Evolutionary conservation across 1,139 yeast genomes (phyloP), one percentile per base, ranked within the genome.

Genomic region (Lodderomyces metapsilosis): DNA sequence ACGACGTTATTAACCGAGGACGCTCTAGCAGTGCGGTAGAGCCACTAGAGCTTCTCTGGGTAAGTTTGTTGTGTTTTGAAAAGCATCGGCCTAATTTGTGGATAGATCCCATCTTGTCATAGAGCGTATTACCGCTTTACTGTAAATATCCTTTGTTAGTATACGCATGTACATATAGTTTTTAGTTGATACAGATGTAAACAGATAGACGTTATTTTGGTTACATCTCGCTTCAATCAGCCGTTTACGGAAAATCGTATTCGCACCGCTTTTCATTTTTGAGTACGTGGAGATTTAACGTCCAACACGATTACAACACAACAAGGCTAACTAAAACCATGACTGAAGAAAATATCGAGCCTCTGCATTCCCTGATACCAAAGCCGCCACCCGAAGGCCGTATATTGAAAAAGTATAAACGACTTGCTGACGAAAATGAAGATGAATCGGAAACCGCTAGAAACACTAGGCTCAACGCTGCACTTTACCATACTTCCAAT

Each of bases 401-500:
- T 3, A 15, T 30, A 5, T 33, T 28, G 9, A 35, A 31, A 17
- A 22, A 7, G 12, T 12, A 31, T 11, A 36, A 36, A 28, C 17
- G 18, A 21, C 18, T 11, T n/a, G 13, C 23, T 23, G 33, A 21
- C 11, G 31, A 20, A n/a, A n/a, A n/a, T 8, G 22, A 27, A 25
- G 35, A 30, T 13, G 44, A 42, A 24, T 28, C 35, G 7, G 68
- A 64, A 44, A 72, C 78, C 1, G 52, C 60, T 40, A 56, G 56
- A 44, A 72, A 72, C 47, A 72, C 78, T 6, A 50, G 65, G 28
- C 51, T 64, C 34, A 72, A 72, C 46, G 72, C 76, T 2, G 50
- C 68, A 41, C 51, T 72, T 20, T 72, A 62, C 48, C 74, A 70
- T 49, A 66, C 70, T 4, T 59, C 66, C 38, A 58, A 67, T 36